A percentile compares a stretch with the other conserved stretches of the same genome.
Conservation (phyloP, 495 filamentous ascomycete genomes). For the Elaphomyces granulatus region DNA sequence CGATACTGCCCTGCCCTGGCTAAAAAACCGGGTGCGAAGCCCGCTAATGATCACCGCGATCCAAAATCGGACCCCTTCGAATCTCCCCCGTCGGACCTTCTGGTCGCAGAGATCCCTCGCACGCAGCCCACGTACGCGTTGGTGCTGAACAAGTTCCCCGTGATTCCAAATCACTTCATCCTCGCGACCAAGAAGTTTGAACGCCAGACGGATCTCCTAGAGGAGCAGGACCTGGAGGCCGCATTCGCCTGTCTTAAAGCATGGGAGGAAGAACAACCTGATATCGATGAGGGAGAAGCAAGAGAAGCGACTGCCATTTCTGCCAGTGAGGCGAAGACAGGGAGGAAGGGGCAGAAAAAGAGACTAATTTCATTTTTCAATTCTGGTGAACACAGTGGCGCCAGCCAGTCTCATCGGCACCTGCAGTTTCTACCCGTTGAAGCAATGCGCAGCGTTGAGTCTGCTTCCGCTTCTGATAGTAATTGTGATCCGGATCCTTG, state of each 20-base stretch:
- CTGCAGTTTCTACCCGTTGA: constrained; percentile 63
- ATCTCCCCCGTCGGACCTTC: constrained; percentile 45
- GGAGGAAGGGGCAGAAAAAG: constrained; percentile 3
- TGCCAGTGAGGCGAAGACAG: not conserved
- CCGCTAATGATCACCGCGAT: constrained; percentile 15
- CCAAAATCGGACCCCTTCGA: constrained; percentile 60
- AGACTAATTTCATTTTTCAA: constrained; percentile 73
- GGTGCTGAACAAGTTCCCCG: constrained; percentile 70
- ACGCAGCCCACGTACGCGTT: constrained; percentile 44
- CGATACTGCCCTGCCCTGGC: constrained; percentile 64
- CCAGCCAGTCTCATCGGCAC: constrained; percentile 67
- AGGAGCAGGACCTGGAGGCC: constrained; percentile 47
- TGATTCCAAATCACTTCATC: constrained; percentile 70
- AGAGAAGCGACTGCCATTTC: not conserved
- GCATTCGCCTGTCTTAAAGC: constrained; percentile 49
- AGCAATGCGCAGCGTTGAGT: constrained; percentile 41
- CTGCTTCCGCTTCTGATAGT: constrained; percentile 1
- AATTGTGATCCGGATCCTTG: constrained; percentile 12
- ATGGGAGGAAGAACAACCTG: constrained; percentile 30
- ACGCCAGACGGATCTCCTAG: constrained; percentile 53
- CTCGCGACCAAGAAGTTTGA: constrained; percentile 54
- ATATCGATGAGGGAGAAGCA: constrained; percentile 3
- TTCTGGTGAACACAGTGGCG: constrained; percentile 60
- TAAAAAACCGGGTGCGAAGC: constrained; percentile 47
- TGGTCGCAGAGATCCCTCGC: constrained; percentile 42